Percentiles rank a stretch among this genome's conserved stretches.
Evolutionary conservation across 2,329 filamentous ascomycete genomes (phyloP).

Genomic region (Coniochaeta prunicola): DNA sequence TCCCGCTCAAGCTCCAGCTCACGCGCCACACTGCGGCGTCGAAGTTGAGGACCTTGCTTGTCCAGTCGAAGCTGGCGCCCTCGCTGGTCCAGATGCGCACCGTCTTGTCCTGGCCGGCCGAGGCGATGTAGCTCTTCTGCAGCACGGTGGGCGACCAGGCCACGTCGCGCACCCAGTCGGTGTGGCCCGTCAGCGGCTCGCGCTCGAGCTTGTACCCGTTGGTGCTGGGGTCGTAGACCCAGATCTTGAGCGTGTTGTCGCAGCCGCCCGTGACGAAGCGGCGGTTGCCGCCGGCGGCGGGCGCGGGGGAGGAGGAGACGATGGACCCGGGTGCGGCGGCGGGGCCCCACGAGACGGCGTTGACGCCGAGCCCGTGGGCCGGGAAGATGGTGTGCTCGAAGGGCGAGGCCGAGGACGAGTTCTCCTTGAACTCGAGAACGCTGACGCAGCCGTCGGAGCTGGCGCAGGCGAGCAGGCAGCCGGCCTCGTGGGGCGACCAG

Average conservation of each 20-base stretch:
- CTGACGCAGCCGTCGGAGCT: conserved; percentile 90
- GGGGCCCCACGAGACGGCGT: conserved; percentile 93
- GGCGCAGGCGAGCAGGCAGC: conserved; percentile 89
- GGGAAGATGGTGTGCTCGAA: conserved; percentile 87
- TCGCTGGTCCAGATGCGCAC: conserved; percentile 94
- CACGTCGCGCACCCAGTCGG: conserved; percentile 96
- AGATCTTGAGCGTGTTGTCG: conserved; percentile 90
- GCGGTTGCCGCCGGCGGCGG: conserved; percentile 56
- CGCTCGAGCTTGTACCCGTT: conserved; percentile 56
- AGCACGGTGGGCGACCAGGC: conserved; percentile 94
- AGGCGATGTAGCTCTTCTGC: conserved; percentile 94
- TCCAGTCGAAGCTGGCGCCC: conserved; percentile 65
- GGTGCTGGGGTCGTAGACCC: conserved; percentile 66
- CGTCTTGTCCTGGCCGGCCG: conserved; percentile 91
- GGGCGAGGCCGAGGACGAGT: conserved; percentile 37
- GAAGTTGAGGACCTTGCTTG: conserved; percentile 77
- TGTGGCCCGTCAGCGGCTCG: conserved; percentile 68
- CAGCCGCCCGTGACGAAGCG: conserved; percentile 92
- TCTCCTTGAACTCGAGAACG: conserved; percentile 95
- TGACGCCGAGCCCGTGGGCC: conserved; percentile 89
- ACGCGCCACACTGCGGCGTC: conserved; percentile 91
- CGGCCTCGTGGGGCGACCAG: conserved; percentile 95
- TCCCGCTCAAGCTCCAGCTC: conserved; percentile 95
- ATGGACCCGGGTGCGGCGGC: conserved; percentile 77
- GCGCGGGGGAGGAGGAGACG: conserved; percentile 60